Conservation (phyloP, 2,329 filamentous ascomycete genomes). For the Colletotrichum salicis region DNA sequence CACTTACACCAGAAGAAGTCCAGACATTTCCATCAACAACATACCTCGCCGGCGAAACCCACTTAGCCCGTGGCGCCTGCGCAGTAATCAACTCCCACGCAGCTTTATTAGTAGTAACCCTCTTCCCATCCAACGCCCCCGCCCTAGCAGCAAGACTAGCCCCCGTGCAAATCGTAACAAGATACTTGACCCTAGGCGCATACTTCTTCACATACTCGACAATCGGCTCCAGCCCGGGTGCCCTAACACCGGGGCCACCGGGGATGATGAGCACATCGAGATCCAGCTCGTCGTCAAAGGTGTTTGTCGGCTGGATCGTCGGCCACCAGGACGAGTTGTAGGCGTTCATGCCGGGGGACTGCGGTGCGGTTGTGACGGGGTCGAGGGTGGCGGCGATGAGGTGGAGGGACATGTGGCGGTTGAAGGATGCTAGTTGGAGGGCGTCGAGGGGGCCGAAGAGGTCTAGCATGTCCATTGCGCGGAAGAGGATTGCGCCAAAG, state of each 20-base stretch:
- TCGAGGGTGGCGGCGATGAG: slow-evolving; percentile 54
- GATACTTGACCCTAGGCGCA: slow-evolving; percentile 61
- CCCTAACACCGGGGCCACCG: slow-evolving; percentile 65
- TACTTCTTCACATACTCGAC: slow-evolving; percentile 52
- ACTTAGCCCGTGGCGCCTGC: slow-evolving; percentile 63
- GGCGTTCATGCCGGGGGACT: slow-evolving; percentile 42
- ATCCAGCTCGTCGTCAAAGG: slow-evolving; percentile 62
- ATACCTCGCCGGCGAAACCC: slow-evolving; percentile 72
- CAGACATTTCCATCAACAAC: slow-evolving; percentile 74
- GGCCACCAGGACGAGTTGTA: slow-evolving; percentile 50
- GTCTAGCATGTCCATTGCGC: slow-evolving; percentile 38
- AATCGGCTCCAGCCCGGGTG: slow-evolving; percentile 46
- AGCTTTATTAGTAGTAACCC: slow-evolving; percentile 75
- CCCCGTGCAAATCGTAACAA: slow-evolving; percentile 76
- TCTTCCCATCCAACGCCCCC: slow-evolving; percentile 68
- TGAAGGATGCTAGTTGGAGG: slow-evolving; percentile 36
- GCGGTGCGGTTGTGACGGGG: slow-evolving; percentile 51
- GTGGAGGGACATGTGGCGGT: slow-evolving; percentile 48
- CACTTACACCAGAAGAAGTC: slow-evolving; percentile 67
- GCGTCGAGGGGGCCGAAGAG: slow-evolving; percentile 38
- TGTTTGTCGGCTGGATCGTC: slow-evolving; percentile 55
- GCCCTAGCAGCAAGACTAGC: slow-evolving; percentile 66
- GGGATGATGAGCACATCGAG: slow-evolving; percentile 75
- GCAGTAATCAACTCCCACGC: slow-evolving; percentile 61
- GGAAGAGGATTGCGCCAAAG: slow-evolving; percentile 37